phyloP scores from a whole-genome alignment of 495 filamentous ascomycete species.

The Penicillium coffeae region DNA sequence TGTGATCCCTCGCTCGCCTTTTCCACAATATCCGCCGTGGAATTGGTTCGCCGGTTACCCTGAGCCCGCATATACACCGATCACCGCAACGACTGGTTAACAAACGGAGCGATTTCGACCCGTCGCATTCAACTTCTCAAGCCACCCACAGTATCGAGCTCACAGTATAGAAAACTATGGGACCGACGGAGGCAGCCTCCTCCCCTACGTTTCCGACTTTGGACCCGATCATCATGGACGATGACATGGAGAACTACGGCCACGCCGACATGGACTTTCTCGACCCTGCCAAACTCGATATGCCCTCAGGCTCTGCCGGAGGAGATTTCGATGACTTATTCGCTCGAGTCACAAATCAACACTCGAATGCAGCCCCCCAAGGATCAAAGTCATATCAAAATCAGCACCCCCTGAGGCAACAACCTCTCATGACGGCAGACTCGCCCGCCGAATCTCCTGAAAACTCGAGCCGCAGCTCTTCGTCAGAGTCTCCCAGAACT shows the following conservation, averaged over 20 bases:
- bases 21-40: neutral
- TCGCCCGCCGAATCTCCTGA: constrained; percentile 44
- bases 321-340: constrained; percentile 45
- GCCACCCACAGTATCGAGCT: neutral
- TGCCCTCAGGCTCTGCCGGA: constrained; percentile 36
- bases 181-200: constrained; percentile 34
- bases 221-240: constrained; percentile 46
- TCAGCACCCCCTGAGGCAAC: constrained; percentile 34
- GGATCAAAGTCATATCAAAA: constrained; percentile 32
- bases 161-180: constrained; percentile 30
- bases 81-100: too few species aligned
- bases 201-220: constrained; percentile 40
- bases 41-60: too few species aligned
- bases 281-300: constrained; percentile 33
- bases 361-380: constrained; percentile 25
- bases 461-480: constrained; percentile 42
- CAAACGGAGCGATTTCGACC: constrained; percentile 8
- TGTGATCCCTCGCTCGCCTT: neutral
- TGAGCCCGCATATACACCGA: too few species aligned
- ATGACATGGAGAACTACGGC: constrained; percentile 44
- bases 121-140: constrained; percentile 9
- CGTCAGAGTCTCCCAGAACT: constrained; percentile 41
- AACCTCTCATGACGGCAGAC: constrained; percentile 31
- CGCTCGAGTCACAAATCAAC: constrained; percentile 29
- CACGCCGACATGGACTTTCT: constrained; percentile 44